Conservation (phyloP, 306 rosid genomes). For the Malus sylvestris region DNA sequence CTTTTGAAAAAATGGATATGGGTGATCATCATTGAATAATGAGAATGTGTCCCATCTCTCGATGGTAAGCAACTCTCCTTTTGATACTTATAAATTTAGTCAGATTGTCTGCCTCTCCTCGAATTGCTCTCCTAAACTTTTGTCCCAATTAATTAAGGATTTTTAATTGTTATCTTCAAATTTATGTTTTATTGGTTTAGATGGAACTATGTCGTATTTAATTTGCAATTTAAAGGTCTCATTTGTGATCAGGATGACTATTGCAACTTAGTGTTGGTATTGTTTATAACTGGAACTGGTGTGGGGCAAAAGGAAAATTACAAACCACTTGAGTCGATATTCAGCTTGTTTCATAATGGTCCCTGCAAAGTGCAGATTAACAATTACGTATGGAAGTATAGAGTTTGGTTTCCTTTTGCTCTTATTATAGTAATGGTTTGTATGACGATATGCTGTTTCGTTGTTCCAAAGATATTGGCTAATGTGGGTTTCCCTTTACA, state of each 20-base stretch:
- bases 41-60: not conserved
- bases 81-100: not conserved
- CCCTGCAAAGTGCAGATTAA: not conserved
- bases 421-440: not conserved
- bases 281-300: not conserved
- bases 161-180: not conserved
- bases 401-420: not conserved
- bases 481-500: conserved; percentile 30
- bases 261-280: not conserved
- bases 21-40: not conserved
- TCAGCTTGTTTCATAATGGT: not conserved
- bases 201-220: not conserved
- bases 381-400: not conserved
- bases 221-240: no score
- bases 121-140: not conserved
- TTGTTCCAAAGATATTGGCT: not conserved
- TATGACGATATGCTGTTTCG: not conserved
- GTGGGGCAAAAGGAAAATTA: not conserved
- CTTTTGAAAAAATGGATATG: not conserved
- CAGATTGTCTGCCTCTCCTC: not conserved
- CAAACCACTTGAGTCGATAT: not conserved
- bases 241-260: no score
- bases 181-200: not conserved
- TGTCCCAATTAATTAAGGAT: not conserved
- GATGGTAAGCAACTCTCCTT: not conserved